Evolutionary conservation across 2,329 filamentous ascomycete genomes (phyloP).

Genomic region (Mycogone perniciosa): DNA sequence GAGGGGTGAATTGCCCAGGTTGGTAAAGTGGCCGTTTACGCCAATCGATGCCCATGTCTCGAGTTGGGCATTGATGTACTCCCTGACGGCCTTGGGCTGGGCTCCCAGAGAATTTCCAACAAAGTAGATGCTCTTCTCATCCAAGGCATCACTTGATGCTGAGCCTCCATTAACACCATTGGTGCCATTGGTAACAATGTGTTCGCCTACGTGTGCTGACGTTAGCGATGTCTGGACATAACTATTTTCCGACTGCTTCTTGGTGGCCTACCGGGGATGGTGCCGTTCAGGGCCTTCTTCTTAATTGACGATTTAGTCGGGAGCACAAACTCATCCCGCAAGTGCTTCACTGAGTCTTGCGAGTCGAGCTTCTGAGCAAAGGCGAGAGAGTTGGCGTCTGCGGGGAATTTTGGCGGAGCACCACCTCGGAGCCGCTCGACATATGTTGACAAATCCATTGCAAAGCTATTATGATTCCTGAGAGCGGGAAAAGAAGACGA

Average conservation of each 20-base stretch:
- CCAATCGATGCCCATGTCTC: conserved; percentile 80
- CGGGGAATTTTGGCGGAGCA: conserved; percentile 38
- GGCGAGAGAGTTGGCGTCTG: conserved; percentile 38
- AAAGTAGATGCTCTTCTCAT: conserved; percentile 61
- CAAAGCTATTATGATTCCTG: conserved; percentile 5
- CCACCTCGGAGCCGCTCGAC: conserved; percentile 37
- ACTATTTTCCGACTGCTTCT: no score
- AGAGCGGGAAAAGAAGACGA: not conserved
- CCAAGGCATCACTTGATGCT: not conserved
- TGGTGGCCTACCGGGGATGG: conserved; percentile 31
- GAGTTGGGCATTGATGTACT: conserved; percentile 65
- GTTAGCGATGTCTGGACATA: no score
- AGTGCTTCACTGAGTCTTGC: conserved; percentile 51
- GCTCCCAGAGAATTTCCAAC: conserved; percentile 86
- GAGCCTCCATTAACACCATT: conserved; percentile 22
- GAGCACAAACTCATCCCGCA: conserved; percentile 68
- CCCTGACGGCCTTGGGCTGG: conserved; percentile 63
- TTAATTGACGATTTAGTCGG: conserved; percentile 67
- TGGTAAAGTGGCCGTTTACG: conserved; percentile 75
- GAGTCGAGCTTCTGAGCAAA: conserved; percentile 51
- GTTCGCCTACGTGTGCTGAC: not conserved
- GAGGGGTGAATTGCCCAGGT: conserved; percentile 60
- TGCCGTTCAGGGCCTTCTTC: conserved; percentile 50
- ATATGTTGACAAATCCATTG: conserved; percentile 34
- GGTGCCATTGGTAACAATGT: conserved; percentile 13